Evolutionary conservation across 2,329 filamentous ascomycete genomes (phyloP).

Genomic region (Xylariaceae sp.): DNA sequence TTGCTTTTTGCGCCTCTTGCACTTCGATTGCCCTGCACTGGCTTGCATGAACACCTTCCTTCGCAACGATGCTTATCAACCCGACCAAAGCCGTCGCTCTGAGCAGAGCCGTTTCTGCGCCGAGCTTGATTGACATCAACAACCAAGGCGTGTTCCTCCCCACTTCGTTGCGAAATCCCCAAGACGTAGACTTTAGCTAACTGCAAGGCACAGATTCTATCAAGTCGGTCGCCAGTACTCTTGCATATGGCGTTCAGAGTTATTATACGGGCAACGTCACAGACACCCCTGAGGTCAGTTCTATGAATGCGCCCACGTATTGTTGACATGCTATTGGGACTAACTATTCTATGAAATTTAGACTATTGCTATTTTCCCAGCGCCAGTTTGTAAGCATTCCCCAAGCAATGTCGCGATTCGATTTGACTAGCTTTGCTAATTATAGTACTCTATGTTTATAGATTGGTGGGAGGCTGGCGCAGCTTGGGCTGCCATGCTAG

Average conservation of each 20-base stretch:
- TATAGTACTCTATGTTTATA: constrained; percentile 10
- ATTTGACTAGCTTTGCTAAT: no score
- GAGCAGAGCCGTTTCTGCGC: no score
- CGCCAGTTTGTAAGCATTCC: constrained; percentile 50
- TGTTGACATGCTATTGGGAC: neutral
- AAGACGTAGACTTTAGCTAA: no score
- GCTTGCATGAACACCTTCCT: no score
- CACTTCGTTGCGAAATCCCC: no score
- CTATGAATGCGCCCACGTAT: neutral
- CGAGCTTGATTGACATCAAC: no score
- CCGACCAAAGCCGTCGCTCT: no score
- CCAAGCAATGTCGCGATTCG: constrained; percentile 29
- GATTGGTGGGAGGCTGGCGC: constrained; percentile 64
- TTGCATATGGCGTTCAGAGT: constrained; percentile 58
- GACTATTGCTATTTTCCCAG: constrained; percentile 58
- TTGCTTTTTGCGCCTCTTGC: no score
- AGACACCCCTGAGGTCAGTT: constrained; percentile 41
- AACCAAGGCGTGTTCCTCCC: no score
- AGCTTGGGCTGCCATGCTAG: constrained; percentile 63
- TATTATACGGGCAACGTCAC: constrained; percentile 62
- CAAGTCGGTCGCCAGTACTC: constrained; percentile 54
- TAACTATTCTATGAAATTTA: constrained; percentile 26
- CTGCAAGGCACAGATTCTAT: constrained; percentile 65
- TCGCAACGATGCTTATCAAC: no score
- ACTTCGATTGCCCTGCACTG: no score